A percentile compares a stretch with the other conserved stretches of the same genome.
These are phyloP conservation scores for Rosa multiflora DNA, from an alignment of 306 rosid genomes.

Conservation along the genomic window DNA sequence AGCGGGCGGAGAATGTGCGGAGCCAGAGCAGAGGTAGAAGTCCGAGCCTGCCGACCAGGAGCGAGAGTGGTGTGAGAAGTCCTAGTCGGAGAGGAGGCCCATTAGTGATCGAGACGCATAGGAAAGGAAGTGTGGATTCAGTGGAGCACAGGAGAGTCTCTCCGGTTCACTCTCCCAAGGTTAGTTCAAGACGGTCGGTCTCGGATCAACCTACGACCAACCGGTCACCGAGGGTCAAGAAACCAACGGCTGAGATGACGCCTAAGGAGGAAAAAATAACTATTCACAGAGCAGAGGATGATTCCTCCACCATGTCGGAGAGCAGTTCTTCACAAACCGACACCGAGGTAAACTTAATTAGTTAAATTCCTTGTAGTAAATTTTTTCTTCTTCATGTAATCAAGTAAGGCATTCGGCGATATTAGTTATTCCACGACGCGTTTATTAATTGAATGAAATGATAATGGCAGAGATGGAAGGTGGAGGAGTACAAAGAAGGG, in stretches of 20 bases:
- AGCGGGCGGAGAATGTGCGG: slow-evolving; percentile 33
- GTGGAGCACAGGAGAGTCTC: slow-evolving; percentile 59
- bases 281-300: slow-evolving; percentile 52
- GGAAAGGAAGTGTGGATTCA: slow-evolving; percentile 34
- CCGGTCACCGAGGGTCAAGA: slow-evolving; percentile 63
- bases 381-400: background rate
- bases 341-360: slow-evolving; percentile 55
- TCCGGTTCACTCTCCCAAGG: slow-evolving; percentile 70
- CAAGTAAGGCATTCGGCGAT: background rate
- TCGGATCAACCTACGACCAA: slow-evolving; percentile 38
- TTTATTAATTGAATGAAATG: background rate
- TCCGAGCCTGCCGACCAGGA: slow-evolving; percentile 34
- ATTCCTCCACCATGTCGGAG: slow-evolving; percentile 71
- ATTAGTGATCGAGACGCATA: slow-evolving; percentile 40
- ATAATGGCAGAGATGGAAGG: slow-evolving; percentile 47
- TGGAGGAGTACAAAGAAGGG: slow-evolving; percentile 69
- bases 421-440: background rate
- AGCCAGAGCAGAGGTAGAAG: slow-evolving; percentile 40
- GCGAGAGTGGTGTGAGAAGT: slow-evolving; percentile 41
- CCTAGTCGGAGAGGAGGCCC: slow-evolving; percentile 57
- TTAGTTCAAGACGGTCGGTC: slow-evolving; percentile 36
- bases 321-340: slow-evolving; percentile 67
- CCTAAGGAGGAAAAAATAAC: slow-evolving; percentile 32
- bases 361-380: background rate
- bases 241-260: slow-evolving; percentile 25